Conservation (phyloP, 495 filamentous ascomycete species). For the Talaromyces trachyspermus region DNA sequence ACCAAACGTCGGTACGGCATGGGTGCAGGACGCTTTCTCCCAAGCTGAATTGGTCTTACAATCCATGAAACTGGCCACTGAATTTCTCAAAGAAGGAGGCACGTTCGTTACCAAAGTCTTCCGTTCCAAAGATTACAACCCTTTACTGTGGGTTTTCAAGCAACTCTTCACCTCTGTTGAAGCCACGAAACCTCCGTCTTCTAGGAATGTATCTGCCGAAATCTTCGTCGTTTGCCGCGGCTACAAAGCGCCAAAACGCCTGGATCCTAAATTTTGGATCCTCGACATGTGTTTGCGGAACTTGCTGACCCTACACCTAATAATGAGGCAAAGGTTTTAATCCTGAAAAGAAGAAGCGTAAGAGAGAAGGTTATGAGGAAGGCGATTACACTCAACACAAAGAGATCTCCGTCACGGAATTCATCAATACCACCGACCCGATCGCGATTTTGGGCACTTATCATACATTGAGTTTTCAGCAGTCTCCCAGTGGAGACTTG, state of each 20-base stretch:
- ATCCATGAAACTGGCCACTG: conserved; percentile 85
- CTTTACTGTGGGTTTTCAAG: conserved; percentile 94
- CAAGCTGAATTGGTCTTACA: conserved; percentile 93
- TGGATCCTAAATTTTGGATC: conserved; percentile 93
- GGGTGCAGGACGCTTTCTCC: conserved; percentile 97
- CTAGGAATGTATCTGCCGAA: conserved; percentile 90
- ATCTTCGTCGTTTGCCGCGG: conserved; percentile 96
- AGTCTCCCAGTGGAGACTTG: conserved; percentile 70
- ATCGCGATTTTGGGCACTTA: conserved; percentile 89
- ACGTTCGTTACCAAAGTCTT: conserved; percentile 98
- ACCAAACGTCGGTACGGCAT: conserved; percentile 94
- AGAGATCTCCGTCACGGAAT: conserved; percentile 78
- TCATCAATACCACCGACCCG: conserved; percentile 89
- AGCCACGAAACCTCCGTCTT: conserved; percentile 94
- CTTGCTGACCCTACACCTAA: conserved; percentile 83
- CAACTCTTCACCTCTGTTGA: conserved; percentile 92
- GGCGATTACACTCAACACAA: conserved; percentile 91
- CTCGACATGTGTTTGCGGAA: conserved; percentile 89
- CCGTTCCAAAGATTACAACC: conserved; percentile 94
- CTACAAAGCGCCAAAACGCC: conserved; percentile 84
- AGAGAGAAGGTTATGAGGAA: conserved; percentile 95
- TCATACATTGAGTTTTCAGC: conserved; percentile 76
- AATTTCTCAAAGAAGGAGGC: conserved; percentile 84
- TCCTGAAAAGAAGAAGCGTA: conserved; percentile 92
- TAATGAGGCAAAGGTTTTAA: conserved; percentile 98